phyloP scores from a whole-genome alignment of 495 filamentous ascomycete genomes.

The Chlorociboria aeruginascens region DNA sequence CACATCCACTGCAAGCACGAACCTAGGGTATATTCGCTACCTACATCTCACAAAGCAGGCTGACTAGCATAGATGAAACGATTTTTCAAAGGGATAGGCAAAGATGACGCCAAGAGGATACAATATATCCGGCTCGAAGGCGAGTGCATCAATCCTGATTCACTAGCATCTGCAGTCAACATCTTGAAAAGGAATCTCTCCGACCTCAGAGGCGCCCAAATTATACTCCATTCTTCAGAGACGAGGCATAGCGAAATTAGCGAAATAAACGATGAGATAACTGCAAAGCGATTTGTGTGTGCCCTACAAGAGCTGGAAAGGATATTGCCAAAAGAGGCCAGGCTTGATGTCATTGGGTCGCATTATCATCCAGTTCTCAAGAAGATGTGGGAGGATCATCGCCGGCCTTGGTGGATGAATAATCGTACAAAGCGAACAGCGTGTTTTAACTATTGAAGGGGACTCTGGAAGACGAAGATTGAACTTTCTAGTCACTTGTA shows the following conservation, averaged over 20 bases:
- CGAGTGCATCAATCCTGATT: background rate
- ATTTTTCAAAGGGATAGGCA: background rate
- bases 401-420: background rate
- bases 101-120: background rate
- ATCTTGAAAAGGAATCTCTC: background rate
- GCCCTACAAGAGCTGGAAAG: background rate
- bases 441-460: background rate
- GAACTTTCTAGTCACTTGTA: background rate
- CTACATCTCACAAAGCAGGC: background rate
- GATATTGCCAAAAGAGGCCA: background rate
- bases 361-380: background rate
- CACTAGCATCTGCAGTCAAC: conserved; percentile 1
- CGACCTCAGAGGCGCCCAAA: background rate
- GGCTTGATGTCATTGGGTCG: background rate
- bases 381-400: background rate
- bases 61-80: background rate
- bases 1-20: no score
- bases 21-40: background rate
- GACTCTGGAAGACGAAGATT: background rate
- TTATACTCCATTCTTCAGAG: background rate
- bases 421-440: background rate
- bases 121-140: background rate
- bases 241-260: background rate
- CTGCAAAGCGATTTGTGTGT: background rate
- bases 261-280: background rate